These are phyloP conservation scores for Penicillium diatomitis DNA, from an alignment of 495 filamentous ascomycete species.

Conservation along the genomic window DNA sequence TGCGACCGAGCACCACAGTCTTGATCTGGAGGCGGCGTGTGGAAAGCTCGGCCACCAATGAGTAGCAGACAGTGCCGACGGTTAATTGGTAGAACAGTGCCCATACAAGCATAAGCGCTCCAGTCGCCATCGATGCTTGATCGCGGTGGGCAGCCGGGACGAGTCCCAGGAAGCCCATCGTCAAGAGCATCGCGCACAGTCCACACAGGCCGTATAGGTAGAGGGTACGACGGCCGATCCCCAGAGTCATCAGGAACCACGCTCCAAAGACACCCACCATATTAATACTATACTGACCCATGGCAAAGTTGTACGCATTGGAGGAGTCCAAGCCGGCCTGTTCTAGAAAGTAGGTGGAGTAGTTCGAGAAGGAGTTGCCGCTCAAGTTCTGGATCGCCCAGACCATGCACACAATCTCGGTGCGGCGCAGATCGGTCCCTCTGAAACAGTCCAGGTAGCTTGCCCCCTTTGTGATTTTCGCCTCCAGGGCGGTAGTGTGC, in stretches of 20 bases:
- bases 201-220: conserved; percentile 61
- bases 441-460: conserved; percentile 68
- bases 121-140: conserved; percentile 54
- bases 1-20: conserved; percentile 62
- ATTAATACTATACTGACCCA: conserved; percentile 70
- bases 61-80: conserved; percentile 73
- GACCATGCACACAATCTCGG: conserved; percentile 68
- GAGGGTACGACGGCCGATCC: conserved; percentile 60
- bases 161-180: conserved; percentile 67
- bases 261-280: conserved; percentile 63
- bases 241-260: conserved; percentile 62
- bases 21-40: conserved; percentile 69
- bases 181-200: conserved; percentile 55
- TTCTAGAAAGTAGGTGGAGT: conserved; percentile 69
- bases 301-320: conserved; percentile 58
- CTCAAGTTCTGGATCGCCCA: conserved; percentile 80
- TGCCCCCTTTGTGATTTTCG: conserved; percentile 59
- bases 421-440: conserved; percentile 63
- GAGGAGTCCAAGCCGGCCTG: conserved; percentile 55
- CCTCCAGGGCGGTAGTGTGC: conserved; percentile 66
- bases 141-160: conserved; percentile 44
- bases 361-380: conserved; percentile 73
- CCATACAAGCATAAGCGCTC: conserved; percentile 64
- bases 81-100: conserved; percentile 66
- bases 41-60: conserved; percentile 65